These are phyloP conservation scores for Tetrahymena borealis DNA, from an alignment of 73 alveolate species.

Conservation along the genomic window DNA sequence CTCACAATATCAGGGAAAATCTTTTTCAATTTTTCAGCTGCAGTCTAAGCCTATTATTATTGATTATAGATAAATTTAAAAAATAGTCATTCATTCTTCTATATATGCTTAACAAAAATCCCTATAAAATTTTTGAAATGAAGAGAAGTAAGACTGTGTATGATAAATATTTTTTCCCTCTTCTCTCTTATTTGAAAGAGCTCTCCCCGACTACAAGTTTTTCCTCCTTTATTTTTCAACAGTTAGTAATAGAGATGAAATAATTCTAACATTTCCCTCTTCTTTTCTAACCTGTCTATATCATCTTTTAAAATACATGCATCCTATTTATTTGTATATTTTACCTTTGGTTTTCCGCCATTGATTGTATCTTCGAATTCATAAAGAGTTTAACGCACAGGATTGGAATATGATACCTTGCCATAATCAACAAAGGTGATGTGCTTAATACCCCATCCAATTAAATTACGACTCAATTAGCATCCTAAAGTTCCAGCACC, in stretches of 20 bases:
- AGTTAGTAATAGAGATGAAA: background rate
- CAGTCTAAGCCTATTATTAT: conserved; percentile 73
- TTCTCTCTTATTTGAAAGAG: background rate
- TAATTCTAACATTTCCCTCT: background rate
- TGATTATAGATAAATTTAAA: background rate
- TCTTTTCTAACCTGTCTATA: background rate
- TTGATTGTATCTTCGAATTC: conserved; percentile 83
- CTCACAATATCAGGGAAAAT: conserved; percentile 85
- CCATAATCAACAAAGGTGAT: conserved; percentile 96
- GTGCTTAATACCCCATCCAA: conserved; percentile 95
- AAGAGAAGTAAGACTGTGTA: background rate
- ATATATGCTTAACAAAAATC: no score
- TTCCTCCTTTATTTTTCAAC: background rate
- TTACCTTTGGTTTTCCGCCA: conserved; percentile 52
- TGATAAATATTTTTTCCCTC: background rate
- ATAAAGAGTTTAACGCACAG: conserved; percentile 93
- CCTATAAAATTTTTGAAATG: no score
- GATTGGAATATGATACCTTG: conserved; percentile 88
- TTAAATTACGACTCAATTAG: conserved; percentile 80
- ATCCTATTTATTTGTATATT: background rate
- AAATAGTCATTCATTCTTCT: no score
- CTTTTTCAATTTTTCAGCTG: conserved; percentile 86
- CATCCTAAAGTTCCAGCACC: conserved; percentile 99
- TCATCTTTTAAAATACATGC: background rate
- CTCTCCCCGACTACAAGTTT: background rate